Base-by-base conservation (phyloP, 148 eudicot species). In the Rhododendron vialii region DNA sequence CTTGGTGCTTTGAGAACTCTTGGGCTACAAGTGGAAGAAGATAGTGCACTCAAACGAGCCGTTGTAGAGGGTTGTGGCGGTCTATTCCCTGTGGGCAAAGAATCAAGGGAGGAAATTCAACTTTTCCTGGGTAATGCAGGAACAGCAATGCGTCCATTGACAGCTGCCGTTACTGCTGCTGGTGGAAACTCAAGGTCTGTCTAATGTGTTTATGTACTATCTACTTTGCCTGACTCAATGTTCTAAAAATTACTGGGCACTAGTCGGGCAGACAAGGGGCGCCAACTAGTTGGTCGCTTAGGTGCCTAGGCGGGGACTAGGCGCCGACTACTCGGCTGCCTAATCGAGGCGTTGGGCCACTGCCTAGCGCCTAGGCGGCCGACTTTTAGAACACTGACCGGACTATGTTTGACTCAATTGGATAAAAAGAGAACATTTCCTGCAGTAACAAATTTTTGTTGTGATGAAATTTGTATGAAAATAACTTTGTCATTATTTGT, bases 51-150 rank as follows among this genome's bases (percentile, higher is more conserved):
- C 59, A 93, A 95, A 87, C 88, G 92, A 85, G 99, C 98, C 83
- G 50, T 90, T 38, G 98, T 97, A 48, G 98, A 93, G 91, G 98
- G 99, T 89, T 95, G 93, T 84, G 93, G 96, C 84, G 98, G 99
- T 84, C 81, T 88, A 33, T 97, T 97, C 89, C 99, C 98, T 75
- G 96, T 87, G 20, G 98, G 95, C 51, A 93, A 90, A 90, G 95
- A 91, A 81, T 83, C 94, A 82, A 90, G 53, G 43, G 92, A 86
- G 59, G 98, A 97, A 85, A 86, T 97, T 89, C 91, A 94, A 86
- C 96, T 97, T 85, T 97, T 95, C 92, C 93, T 95, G 84, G 99
- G 99, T 84, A 97, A 97, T 91, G 98, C 99, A 10, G 99, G 99
- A 89, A 97, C 98, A 61, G 99, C 99, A 24, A 97, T 97, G 99